A percentile compares a stretch with the other conserved stretches of the same genome.
Evolutionary conservation across 202 grass and related monocot genomes (phyloP).

Genomic region (Musa balbisiana): DNA sequence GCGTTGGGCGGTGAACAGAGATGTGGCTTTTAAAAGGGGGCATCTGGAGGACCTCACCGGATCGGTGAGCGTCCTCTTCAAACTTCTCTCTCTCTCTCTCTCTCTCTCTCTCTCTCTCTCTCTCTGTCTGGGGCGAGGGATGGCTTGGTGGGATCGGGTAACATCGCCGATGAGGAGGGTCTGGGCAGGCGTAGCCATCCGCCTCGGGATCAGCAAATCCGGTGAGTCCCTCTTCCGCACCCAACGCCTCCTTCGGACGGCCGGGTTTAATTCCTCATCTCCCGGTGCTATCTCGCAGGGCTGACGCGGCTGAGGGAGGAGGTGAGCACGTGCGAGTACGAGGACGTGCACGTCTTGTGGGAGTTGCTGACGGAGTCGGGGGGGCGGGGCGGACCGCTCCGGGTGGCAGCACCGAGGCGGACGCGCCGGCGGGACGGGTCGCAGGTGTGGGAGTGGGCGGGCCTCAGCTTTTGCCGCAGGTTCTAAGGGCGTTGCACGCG

Average conservation of each 20-base stretch:
- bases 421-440: background rate
- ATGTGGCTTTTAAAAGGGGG: too few species aligned
- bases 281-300: slow-evolving; percentile 30
- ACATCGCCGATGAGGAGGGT: slow-evolving; percentile 64
- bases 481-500: slow-evolving; percentile 6
- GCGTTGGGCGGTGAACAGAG: too few species aligned
- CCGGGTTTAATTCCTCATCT: slow-evolving; percentile 11
- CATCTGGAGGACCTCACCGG: too few species aligned
- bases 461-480: slow-evolving; percentile 7
- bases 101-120: background rate
- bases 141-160: slow-evolving; percentile 70
- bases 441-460: slow-evolving; percentile 21
- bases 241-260: background rate
- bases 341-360: slow-evolving; percentile 98
- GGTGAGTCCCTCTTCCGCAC: slow-evolving; percentile 28
- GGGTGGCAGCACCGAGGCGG: slow-evolving; percentile 18
- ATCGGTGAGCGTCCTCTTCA: too few species aligned
- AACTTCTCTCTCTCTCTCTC: background rate
- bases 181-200: slow-evolving; percentile 73
- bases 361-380: slow-evolving; percentile 60
- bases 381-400: background rate
- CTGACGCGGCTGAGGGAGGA: slow-evolving; percentile 82
- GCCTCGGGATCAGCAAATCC: slow-evolving; percentile 73
- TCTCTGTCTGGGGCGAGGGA: slow-evolving; percentile 19
- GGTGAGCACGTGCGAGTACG: slow-evolving; percentile 98